A percentile compares a stretch with the other conserved stretches of the same genome.
phyloP scores from a whole-genome alignment of 805 yeast genomes.

The Saccharomycopsis vini region DNA sequence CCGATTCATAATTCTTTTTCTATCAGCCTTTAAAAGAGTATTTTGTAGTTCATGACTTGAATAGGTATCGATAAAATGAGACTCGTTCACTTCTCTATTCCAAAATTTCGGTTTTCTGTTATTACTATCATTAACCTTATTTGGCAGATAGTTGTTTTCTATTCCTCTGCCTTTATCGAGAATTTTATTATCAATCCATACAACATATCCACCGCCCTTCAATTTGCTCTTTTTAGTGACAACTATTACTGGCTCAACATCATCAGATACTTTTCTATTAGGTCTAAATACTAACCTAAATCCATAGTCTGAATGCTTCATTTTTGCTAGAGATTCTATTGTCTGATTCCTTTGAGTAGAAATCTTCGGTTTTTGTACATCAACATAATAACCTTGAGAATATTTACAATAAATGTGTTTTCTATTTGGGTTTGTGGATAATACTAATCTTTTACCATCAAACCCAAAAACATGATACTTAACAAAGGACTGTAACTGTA shows the following conservation, averaged over 20 bases:
- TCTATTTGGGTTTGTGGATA: constrained; percentile 59
- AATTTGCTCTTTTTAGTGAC: constrained; percentile 10
- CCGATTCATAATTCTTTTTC: constrained; percentile 17
- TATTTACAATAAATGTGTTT: constrained; percentile 49
- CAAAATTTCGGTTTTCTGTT: too few relatives aligned
- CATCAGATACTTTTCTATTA: background rate
- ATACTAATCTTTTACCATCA: constrained; percentile 35
- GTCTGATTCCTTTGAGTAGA: background rate
- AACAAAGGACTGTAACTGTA: constrained; percentile 35
- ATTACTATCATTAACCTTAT: too few relatives aligned
- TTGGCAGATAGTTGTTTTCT: constrained; percentile 1
- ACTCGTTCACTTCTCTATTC: constrained; percentile 4
- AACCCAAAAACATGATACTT: constrained; percentile 54
- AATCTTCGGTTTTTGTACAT: constrained; percentile 24
- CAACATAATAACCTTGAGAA: constrained; percentile 56
- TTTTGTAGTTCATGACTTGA: constrained; percentile 1
- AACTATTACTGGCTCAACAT: constrained; percentile 9
- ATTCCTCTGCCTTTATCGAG: constrained; percentile 16
- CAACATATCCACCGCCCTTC: constrained; percentile 13
- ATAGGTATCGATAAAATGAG: background rate
- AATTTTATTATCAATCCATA: constrained; percentile 15
- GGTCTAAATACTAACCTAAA: constrained; percentile 25
- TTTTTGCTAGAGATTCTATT: too few relatives aligned
- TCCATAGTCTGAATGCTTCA: constrained; percentile 23
- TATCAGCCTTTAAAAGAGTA: constrained; percentile 1